Percentiles rank a stretch among this genome's conserved stretches.
These are phyloP conservation scores for Cruciata laevipes DNA, from an alignment of 257 asterid species.

Conservation along the genomic window DNA sequence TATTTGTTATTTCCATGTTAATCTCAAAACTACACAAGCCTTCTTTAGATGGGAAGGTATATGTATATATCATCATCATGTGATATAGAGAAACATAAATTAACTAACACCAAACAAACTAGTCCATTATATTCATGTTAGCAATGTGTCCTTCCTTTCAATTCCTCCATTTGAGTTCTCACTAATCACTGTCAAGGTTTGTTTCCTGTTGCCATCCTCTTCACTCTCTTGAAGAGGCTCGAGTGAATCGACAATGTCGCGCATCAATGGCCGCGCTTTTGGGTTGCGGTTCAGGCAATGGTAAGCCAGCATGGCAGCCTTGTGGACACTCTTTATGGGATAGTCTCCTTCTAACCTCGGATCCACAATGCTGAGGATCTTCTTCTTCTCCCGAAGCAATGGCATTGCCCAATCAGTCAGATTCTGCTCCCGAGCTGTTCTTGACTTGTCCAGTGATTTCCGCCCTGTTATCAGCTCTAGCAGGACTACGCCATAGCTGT, in stretches of 20 bases:
- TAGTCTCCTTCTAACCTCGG: constrained; percentile 74
- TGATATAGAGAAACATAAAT: neutral
- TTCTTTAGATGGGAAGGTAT: neutral
- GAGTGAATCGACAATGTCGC: constrained; percentile 79
- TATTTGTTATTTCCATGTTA: neutral
- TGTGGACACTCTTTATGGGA: constrained; percentile 64
- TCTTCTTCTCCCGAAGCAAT: constrained; percentile 68
- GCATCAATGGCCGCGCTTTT: constrained; percentile 82
- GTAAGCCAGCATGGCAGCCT: constrained; percentile 85
- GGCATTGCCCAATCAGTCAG: constrained; percentile 95
- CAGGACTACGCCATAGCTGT: constrained; percentile 85
- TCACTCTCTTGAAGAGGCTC: constrained; percentile 66
- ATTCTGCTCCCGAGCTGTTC: constrained; percentile 73
- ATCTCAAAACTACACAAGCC: neutral
- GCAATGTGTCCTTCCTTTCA: constrained; percentile 18
- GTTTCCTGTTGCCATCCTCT: constrained; percentile 26
- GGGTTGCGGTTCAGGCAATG: constrained; percentile 85
- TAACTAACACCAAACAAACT: neutral
- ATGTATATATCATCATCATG: neutral
- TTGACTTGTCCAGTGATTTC: constrained; percentile 64
- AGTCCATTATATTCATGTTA: constrained; percentile 2
- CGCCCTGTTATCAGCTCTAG: constrained; percentile 84
- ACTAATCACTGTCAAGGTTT: constrained; percentile 39
- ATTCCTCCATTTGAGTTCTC: constrained; percentile 25
- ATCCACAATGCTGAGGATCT: constrained; percentile 62